Conservation (phyloP, 208 protist genomes). For the Trypanosoma cruzi region DNA sequence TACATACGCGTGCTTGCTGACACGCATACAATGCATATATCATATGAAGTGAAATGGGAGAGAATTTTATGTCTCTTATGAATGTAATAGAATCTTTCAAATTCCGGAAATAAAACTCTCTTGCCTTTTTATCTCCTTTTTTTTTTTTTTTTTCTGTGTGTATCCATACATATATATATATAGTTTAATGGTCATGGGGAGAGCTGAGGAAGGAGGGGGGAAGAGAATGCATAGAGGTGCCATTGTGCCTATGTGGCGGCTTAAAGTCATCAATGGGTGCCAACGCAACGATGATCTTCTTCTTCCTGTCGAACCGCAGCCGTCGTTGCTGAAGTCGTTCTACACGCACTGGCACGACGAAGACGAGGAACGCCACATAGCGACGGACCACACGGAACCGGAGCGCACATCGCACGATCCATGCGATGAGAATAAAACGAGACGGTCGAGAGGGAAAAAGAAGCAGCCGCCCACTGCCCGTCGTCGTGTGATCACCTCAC, state of each 20-base stretch:
- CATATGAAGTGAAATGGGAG: too few relatives aligned
- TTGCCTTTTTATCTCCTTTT: background rate
- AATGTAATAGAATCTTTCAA: background rate
- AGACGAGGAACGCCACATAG: slow-evolving; percentile 9
- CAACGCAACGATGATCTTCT: slow-evolving; percentile 45
- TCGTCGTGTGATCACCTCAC: slow-evolving; percentile 12
- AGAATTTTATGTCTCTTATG: too few relatives aligned
- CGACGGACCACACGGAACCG: background rate
- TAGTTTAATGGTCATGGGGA: background rate
- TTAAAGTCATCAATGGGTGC: slow-evolving; percentile 64
- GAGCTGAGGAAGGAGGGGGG: background rate
- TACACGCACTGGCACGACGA: slow-evolving; percentile 33
- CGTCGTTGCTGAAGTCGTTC: slow-evolving; percentile 47
- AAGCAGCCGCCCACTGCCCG: background rate
- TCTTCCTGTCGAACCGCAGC: slow-evolving; percentile 49
- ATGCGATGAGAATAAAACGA: background rate
- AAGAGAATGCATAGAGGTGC: slow-evolving; percentile 1
- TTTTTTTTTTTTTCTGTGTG: background rate
- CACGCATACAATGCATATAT: too few relatives aligned
- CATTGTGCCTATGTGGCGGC: slow-evolving; percentile 21
- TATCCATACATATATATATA: background rate
- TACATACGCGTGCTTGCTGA: too few relatives aligned
- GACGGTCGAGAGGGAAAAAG: slow-evolving; percentile 1
- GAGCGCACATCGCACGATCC: background rate
- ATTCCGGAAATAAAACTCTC: too few relatives aligned